Base-by-base conservation (phyloP, 371 early-diverging fungal species). In the Chytridium lagenaria region DNA sequence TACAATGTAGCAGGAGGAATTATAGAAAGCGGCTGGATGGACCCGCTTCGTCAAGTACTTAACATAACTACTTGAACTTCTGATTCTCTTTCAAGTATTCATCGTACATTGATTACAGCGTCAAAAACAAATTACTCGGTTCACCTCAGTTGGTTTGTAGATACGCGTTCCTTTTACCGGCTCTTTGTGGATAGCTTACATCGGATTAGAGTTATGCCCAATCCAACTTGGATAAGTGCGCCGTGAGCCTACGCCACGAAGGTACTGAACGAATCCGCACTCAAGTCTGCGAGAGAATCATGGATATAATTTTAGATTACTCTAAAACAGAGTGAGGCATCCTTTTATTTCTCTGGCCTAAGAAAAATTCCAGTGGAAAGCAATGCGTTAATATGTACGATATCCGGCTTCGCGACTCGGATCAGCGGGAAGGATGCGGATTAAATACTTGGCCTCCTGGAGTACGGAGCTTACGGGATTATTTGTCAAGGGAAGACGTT, bases 1-100 rank as follows among this genome's bases (percentile, higher is more conserved):
- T 30, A 15, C 30, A 30, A 89, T 63, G 65, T 94, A 2, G 77
- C 86, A 68, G 94, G 94, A 1, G 36, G 92, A 1, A 84, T 87
- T 19, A 91, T 95, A 68, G 94, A 94, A 12, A 95, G 94, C 75
- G 94, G 94, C n/a, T 95, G 95, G 95, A 92, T 94, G 7, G 93
- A 94, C 50, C 90, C 94, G 0, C 30, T 81, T 22, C 86, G 87
- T 50, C 93, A 92, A 23, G 55, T 52, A n/a, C 23, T 7, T 52
- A 12, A 52, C 12, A 7, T 12, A 52, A 5, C 23, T 52, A 15
- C 5, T 26, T 52, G 55, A n/a, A n/a, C n/a, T 26, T 10, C 55
- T 52, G n/a, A 22, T 26, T 52, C 26, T 52, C 5, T 26, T 52
- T 26, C 5, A 22, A 85, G 81, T 86, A 86, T 73, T 50, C 37